Evolutionary conservation across 2,329 filamentous ascomycete genomes (phyloP), one percentile per base, ranked within the genome.

Genomic region (Gnomoniopsis sp.): DNA sequence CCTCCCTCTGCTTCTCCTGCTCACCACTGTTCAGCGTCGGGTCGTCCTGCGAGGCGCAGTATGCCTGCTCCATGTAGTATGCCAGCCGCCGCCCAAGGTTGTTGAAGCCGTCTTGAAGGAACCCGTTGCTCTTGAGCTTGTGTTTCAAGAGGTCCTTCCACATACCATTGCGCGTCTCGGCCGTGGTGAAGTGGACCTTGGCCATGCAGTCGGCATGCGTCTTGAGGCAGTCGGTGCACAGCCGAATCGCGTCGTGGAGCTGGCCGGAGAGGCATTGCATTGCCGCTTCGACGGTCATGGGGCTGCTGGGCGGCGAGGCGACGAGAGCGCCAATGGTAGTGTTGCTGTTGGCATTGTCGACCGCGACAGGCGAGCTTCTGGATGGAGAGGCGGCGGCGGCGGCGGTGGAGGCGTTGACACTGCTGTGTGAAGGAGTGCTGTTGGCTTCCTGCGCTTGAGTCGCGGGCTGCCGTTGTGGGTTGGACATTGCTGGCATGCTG

Each of bases 151-250:
- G 43, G 38, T 52, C 58, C 11, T 33, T 15, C 60, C 60, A 62
- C 21, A 62, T 34, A 3, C 36, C 14, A 51, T 58, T 55, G 51
- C 57, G 60, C 23, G 58, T 57, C 26, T 41, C 53, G n/a, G 44
- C 30, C 4, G 53, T 49, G 46, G 58, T 41, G 55, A 74, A 72
- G 3, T 62, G 57, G 23, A 59, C 62, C 12, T 80, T 63, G 23
- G 64, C 66, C 62, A 77, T 74, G 55, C 70, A 65, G 6, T 60
- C 53, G 52, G 70, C 61, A 65, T 81, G 80, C 34, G 75, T 75
- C 3, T 68, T 62, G 53, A 55, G 41, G 26, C 51, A 49, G 3
- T 23, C 47, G 10, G 49, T 44, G 51, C 26, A 62, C 49, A 62
- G 60, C 6, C 10, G 2, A 4, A 49, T 55, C 11, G 57, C 58